These are phyloP conservation scores for Phialophora chinensis DNA, from an alignment of 2,329 filamentous ascomycete species.

Conservation along the genomic window DNA sequence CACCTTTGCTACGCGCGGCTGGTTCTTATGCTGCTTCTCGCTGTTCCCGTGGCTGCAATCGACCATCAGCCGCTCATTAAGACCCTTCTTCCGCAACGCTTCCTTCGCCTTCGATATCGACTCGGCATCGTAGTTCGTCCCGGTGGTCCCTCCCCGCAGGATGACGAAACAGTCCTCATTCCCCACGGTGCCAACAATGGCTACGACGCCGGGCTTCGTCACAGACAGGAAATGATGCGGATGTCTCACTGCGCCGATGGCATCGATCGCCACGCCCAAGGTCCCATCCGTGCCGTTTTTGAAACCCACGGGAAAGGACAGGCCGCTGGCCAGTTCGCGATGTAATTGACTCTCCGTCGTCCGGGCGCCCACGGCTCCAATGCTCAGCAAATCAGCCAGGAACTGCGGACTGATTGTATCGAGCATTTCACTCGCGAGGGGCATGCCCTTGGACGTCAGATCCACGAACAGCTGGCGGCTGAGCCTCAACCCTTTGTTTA, in stretches of 20 bases:
- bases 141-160: slow-evolving; percentile 85
- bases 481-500: slow-evolving; percentile 95
- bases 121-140: slow-evolving; percentile 90
- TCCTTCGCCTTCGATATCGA: slow-evolving; percentile 81
- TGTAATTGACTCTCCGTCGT: slow-evolving; percentile 97
- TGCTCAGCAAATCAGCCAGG: slow-evolving; percentile 91
- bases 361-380: slow-evolving; percentile 92
- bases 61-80: slow-evolving; percentile 91
- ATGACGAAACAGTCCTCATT: slow-evolving; percentile 99
- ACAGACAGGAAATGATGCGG: slow-evolving; percentile 97
- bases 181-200: slow-evolving; percentile 89
- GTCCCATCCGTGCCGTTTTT: slow-evolving; percentile 98
- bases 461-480: slow-evolving; percentile 94
- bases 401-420: slow-evolving; percentile 99
- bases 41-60: slow-evolving; percentile 99
- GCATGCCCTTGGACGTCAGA: slow-evolving; percentile 84
- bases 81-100: slow-evolving; percentile 78
- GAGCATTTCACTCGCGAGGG: slow-evolving; percentile 96
- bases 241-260: slow-evolving; percentile 74
- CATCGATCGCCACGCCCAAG: slow-evolving; percentile 89
- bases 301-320: slow-evolving; percentile 98
- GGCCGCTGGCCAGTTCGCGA: slow-evolving; percentile 89
- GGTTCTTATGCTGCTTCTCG: slow-evolving; percentile 95
- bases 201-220: slow-evolving; percentile 90
- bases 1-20: slow-evolving; percentile 85